These are phyloP conservation scores for Raddia distichophylla DNA, from an alignment of 176 grass and related monocot species.

Conservation along the genomic window DNA sequence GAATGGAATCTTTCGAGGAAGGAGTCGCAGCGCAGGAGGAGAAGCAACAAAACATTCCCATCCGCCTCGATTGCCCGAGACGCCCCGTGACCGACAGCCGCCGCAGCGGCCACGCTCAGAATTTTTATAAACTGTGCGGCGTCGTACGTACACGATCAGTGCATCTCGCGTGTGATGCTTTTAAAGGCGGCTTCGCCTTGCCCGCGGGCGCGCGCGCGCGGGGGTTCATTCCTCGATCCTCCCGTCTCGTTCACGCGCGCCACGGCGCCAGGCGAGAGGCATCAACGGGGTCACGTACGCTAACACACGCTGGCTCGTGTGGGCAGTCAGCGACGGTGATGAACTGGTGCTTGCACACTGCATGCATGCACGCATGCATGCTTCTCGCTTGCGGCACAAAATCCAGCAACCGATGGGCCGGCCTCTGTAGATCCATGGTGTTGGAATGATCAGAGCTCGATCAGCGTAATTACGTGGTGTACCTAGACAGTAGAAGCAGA, in stretches of 20 bases:
- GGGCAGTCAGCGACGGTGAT: too few relatives aligned
- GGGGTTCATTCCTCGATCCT: too few relatives aligned
- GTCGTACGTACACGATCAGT: constrained; percentile 14
- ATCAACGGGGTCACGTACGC: background rate
- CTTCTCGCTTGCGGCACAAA: background rate
- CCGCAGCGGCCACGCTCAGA: constrained; percentile 9
- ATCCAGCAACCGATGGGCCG: too few relatives aligned
- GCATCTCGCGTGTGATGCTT: constrained; percentile 7
- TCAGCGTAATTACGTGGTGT: too few relatives aligned
- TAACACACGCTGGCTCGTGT: background rate
- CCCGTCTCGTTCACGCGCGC: background rate
- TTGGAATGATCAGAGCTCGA: too few relatives aligned
- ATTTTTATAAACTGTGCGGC: background rate
- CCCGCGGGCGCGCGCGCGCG: background rate
- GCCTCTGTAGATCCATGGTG: too few relatives aligned
- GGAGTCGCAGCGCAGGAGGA: background rate
- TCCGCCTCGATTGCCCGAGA: background rate
- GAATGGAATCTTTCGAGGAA: constrained; percentile 7
- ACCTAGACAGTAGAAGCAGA: too few relatives aligned
- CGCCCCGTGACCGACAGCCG: constrained; percentile 46
- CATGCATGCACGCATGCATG: too few relatives aligned
- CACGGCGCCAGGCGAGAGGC: background rate
- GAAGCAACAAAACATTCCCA: constrained; percentile 12
- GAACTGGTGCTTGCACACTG: background rate
- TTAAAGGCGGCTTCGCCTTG: background rate